A percentile compares a stretch with the other conserved stretches of the same genome.
These are phyloP conservation scores for Arthrobotrys musiformis DNA, from an alignment of 2,329 filamentous ascomycete genomes.

Conservation along the genomic window DNA sequence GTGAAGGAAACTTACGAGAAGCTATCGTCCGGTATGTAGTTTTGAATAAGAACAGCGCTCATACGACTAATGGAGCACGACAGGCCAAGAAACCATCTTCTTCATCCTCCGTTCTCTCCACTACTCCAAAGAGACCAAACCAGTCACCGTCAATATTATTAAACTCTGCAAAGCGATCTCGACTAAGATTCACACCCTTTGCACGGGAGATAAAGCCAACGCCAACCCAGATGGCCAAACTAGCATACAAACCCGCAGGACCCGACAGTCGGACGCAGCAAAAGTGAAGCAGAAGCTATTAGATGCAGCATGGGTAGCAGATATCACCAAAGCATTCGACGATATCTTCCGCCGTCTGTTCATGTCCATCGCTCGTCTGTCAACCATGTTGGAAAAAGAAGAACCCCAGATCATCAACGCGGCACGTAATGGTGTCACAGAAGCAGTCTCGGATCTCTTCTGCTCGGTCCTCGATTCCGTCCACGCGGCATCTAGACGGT, in stretches of 20 bases:
- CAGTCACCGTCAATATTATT: constrained; percentile 2
- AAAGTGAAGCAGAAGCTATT: constrained; percentile 15
- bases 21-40: constrained; percentile 12
- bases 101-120: constrained; percentile 31
- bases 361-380: constrained; percentile 35
- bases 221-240: neutral
- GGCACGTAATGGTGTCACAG: constrained; percentile 5
- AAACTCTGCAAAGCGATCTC: constrained; percentile 43
- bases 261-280: constrained; percentile 30
- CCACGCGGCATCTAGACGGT: constrained; percentile 39
- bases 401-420: neutral
- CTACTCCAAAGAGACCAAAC: constrained; percentile 25
- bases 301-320: constrained; percentile 32
- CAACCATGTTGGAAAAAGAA: constrained; percentile 1
- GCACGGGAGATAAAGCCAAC: constrained; percentile 1
- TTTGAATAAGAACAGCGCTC: neutral
- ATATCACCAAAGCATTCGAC: constrained; percentile 32
- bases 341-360: constrained; percentile 45
- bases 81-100: constrained; percentile 23
- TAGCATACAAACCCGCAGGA: constrained; percentile 4
- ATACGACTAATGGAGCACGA: neutral
- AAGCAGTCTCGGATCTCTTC: constrained; percentile 32
- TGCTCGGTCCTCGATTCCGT: constrained; percentile 53
- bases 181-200: constrained; percentile 30
- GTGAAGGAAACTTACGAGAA: constrained; percentile 33